Evolutionary conservation across 1,284 basidiomycete genomes (phyloP), one percentile per base, ranked within the genome.

Genomic region (Baeospora myosura): DNA sequence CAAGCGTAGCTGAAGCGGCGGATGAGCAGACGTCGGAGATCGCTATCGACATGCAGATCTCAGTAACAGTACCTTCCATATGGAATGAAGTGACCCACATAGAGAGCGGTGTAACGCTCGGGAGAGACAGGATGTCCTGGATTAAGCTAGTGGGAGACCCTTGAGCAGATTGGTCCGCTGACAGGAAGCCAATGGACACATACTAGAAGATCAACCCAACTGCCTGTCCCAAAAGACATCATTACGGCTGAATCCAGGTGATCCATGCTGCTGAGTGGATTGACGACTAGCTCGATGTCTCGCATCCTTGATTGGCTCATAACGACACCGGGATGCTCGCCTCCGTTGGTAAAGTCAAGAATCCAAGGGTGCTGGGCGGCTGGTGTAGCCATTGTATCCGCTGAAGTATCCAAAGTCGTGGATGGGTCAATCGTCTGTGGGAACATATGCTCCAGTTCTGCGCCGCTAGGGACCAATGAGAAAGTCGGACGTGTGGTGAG

Each of bases 121-220:
- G 72, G 63, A 3, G 71, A 68, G 16, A 68, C 58, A 2, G 62
- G 51, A 38, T 58, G 60, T 23, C 54, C 57, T 8, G 71, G 65
- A 45, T 71, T 75, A 7, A 79, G 55, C 77, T 80, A 40, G 3
- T 4, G 22, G 24, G 20, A 21, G 20, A 18, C 16, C 37, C 20
- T 23, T 26, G 12, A 26, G 21, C 14, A 40, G 40, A 22, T 28
- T 25, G 29, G 43, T 29, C n/a, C n/a, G n/a, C n/a, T n/a, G n/a
- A n/a, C 20, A 39, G 29, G 28, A 23, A 23, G 11, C 40, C 26
- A 41, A 17, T 44, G 7, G 3, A 41, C 8, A 62, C 74, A 46
- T 49, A 83, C 82, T 53, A 85, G 54, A 36, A 81, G 62, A 54
- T 83, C 81, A 5, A 86, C 65, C 86, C 85, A 88, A 51, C 77